phyloP scores from a whole-genome alignment of 495 filamentous ascomycete species.

The Aspergillus sclerotiicarbonarius region DNA sequence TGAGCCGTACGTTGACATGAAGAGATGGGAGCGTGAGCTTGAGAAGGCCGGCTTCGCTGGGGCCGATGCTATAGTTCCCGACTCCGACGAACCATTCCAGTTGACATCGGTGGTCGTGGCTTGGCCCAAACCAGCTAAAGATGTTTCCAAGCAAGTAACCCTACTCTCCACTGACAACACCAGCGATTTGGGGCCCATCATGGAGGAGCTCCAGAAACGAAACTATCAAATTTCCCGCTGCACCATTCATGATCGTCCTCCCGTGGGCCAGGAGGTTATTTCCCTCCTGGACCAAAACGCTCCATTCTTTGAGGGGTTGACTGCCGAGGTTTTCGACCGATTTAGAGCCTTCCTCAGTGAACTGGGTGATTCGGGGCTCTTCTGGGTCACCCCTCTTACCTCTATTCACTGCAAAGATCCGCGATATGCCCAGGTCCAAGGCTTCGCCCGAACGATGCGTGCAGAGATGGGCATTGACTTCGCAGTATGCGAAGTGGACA shows the following conservation, averaged over 20 bases:
- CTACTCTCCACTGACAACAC: not conserved
- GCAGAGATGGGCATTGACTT: constrained; percentile 2
- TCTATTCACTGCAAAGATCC: constrained; percentile 8
- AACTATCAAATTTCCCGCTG: not conserved
- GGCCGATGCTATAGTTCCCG: constrained; percentile 27
- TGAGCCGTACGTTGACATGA: constrained; percentile 25
- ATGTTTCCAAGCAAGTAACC: no score
- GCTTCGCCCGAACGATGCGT: not conserved
- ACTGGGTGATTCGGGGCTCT: not conserved
- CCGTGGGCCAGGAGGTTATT: not conserved
- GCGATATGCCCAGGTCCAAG: not conserved
- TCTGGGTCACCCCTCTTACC: constrained; percentile 5
- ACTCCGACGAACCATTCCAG: constrained; percentile 31
- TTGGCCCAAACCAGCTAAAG: not conserved
- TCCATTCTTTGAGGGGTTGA: not conserved
- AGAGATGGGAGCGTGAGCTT: constrained; percentile 29
- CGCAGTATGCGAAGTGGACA: not conserved
- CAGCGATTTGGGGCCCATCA: not conserved
- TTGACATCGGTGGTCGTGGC: constrained; percentile 33
- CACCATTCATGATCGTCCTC: not conserved
- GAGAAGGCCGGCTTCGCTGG: constrained; percentile 29
- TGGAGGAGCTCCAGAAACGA: not conserved
- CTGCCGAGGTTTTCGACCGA: not conserved
- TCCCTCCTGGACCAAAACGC: not conserved
- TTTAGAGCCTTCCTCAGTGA: not conserved